These are phyloP conservation scores for Neurospora sp. DNA, from an alignment of 495 filamentous ascomycete species.

Conservation along the genomic window DNA sequence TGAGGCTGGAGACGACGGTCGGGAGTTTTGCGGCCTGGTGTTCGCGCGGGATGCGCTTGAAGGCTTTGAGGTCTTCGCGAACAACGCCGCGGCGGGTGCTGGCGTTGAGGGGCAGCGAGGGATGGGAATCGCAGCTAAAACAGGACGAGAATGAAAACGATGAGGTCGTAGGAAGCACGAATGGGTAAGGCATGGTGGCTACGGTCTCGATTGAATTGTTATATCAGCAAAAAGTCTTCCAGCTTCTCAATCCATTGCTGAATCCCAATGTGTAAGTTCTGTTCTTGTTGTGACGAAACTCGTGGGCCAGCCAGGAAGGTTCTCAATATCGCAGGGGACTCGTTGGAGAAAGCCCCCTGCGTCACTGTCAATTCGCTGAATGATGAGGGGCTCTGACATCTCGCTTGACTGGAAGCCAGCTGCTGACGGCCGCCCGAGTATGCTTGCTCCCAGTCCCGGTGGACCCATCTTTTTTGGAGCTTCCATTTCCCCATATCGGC, in stretches of 20 bases:
- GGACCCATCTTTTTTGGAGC: background rate
- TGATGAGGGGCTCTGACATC: background rate
- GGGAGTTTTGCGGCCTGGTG: conserved; percentile 57
- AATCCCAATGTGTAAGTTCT: background rate
- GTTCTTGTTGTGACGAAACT: background rate
- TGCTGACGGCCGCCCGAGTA: background rate
- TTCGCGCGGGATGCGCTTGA: conserved; percentile 64
- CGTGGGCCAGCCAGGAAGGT: background rate
- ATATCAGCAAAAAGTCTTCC: background rate
- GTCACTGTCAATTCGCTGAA: background rate
- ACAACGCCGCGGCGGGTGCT: conserved; percentile 72
- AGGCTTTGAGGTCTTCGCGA: conserved; percentile 64
- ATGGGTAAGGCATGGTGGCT: conserved; percentile 71
- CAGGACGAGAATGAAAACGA: conserved; percentile 64
- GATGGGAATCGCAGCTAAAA: conserved; percentile 63
- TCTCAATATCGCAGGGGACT: background rate
- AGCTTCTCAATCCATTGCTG: background rate
- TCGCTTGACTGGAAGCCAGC: background rate
- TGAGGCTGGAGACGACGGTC: conserved; percentile 54
- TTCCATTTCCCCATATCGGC: background rate
- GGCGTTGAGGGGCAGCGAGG: conserved; percentile 67
- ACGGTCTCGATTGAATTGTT: background rate
- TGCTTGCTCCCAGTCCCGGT: background rate
- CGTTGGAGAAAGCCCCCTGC: background rate
- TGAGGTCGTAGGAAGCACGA: conserved; percentile 75